Percentiles rank a stretch among this genome's conserved stretches.
Conservation (phyloP, 768 basidiomycete species). For the Serendipita sp. region DNA sequence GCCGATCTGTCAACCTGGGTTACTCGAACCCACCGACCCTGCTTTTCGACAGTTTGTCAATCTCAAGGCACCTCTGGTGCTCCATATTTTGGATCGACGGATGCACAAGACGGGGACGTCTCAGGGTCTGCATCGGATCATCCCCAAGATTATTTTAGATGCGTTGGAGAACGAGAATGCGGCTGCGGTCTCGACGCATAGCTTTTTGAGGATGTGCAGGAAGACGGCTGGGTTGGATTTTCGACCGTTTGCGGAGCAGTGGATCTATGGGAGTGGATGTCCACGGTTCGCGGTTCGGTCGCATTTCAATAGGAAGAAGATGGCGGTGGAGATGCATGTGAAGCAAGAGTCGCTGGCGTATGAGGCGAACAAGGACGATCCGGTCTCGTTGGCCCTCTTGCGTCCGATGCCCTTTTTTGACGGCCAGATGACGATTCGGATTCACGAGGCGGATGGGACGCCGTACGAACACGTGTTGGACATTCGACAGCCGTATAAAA, state of each 20-base stretch:
- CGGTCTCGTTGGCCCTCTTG: slow-evolving; percentile 46
- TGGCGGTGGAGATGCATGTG: slow-evolving; percentile 95
- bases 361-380: slow-evolving; percentile 47
- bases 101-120: slow-evolving; percentile 92
- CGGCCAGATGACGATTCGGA: slow-evolving; percentile 97
- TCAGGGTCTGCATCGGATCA: slow-evolving; percentile 81
- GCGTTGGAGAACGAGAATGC: slow-evolving; percentile 83
- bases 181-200: slow-evolving; percentile 71
- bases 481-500: slow-evolving; percentile 72
- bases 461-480: slow-evolving; percentile 97
- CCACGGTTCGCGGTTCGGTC: slow-evolving; percentile 82
- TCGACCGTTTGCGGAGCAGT: slow-evolving; percentile 89
- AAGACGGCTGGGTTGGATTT: slow-evolving; percentile 89
- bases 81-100: slow-evolving; percentile 88
- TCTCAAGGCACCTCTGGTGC: slow-evolving; percentile 86
- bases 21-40: slow-evolving; percentile 70
- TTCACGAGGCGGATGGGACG: slow-evolving; percentile 97
- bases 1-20: slow-evolving; percentile 84
- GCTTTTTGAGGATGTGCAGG: slow-evolving; percentile 80
- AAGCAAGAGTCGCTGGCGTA: slow-evolving; percentile 73
- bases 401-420: slow-evolving; percentile 87
- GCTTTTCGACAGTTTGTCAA: slow-evolving; percentile 76
- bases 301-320: slow-evolving; percentile 91
- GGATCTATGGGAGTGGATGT: slow-evolving; percentile 97
- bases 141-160: slow-evolving; percentile 88